Evolutionary conservation across 2,329 filamentous ascomycete genomes (phyloP), one percentile per base, ranked within the genome.

Genomic region (Colletotrichum navitas): DNA sequence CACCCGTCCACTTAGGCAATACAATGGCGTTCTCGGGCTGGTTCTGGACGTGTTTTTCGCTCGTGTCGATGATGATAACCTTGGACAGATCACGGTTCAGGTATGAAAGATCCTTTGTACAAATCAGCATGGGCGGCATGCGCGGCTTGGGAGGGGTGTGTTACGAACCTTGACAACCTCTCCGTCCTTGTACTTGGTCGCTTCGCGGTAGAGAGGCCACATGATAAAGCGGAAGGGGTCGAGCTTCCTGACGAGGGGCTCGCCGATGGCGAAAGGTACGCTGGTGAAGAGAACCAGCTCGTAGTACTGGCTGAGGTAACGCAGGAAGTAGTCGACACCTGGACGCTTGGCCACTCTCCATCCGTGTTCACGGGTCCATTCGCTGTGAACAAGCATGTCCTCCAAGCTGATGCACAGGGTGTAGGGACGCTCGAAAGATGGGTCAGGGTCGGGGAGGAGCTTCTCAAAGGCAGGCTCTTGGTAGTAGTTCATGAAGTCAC

Each of bases 21-120:
- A 98, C 85, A 76, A 99, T 96, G 75, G 96, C 94, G 82, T 99
- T 99, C 78, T 97, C 94, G n/a, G 96, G 96, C 79, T 99, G 96
- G 74, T 92, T 89, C 77, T 93, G 92, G 72, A 95, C 93, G 78
- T 98, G 94, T 51, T 89, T 85, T 49, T 92, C 84, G 74, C 97
- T 91, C 59, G 94, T 97, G 81, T 99, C 96, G 78, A 99, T 89
- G 76, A 99, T 91, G 80, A 99, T 94, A 60, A 97, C 94, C 84
- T 98, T 98, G 75, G 93, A 96, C 43, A 98, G 88, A 78, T 97
- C 94, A 71, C 96, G 93, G 85, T 99, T 99, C 60, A 99, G 90
- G 83, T 97, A 98, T 2, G 94, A 94, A n/a, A 99, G 90, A 80
- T 99, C 96, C 94, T 97, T 77, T 10, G 1, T 1, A 47, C 36